Conservation (phyloP, 352 stramenopile species). For the Phytophthora multivora region DNA sequence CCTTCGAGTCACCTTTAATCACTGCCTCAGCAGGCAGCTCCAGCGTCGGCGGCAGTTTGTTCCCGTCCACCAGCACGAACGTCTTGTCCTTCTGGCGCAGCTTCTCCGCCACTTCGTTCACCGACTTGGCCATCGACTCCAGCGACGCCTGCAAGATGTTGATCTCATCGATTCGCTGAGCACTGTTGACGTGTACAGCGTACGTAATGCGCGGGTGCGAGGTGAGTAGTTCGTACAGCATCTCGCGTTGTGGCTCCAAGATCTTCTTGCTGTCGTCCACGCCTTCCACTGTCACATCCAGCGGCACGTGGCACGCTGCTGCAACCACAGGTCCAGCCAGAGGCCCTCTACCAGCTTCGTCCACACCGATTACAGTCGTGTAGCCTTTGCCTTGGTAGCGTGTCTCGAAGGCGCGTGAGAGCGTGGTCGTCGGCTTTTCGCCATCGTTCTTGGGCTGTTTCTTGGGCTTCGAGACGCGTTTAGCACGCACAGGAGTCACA, state of each 20-base stretch:
- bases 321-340: conserved; percentile 92
- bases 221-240: conserved; percentile 90
- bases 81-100: conserved; percentile 45
- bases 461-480: conserved; percentile 22
- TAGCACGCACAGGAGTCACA: not conserved
- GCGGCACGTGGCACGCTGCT: conserved; percentile 70
- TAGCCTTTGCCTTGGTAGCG: conserved; percentile 60
- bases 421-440: conserved; percentile 30
- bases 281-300: conserved; percentile 83
- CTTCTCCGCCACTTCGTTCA: conserved; percentile 55
- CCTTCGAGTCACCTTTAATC: conserved; percentile 95
- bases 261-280: conserved; percentile 97
- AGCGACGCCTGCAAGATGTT: conserved; percentile 99
- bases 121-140: conserved; percentile 93
- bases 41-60: conserved; percentile 92
- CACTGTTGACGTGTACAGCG: conserved; percentile 79
- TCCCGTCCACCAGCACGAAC: conserved; percentile 96
- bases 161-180: conserved; percentile 96
- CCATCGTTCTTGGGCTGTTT: conserved; percentile 13
- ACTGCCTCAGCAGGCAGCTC: conserved; percentile 87
- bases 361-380: conserved; percentile 91
- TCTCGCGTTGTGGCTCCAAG: conserved; percentile 93
- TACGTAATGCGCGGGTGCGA: conserved; percentile 82
- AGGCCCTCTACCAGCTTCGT: conserved; percentile 96
- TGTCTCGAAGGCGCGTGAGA: conserved; percentile 59